These are phyloP conservation scores for Sporisorium scitamineum DNA, from an alignment of 1,284 basidiomycete species.

Conservation along the genomic window DNA sequence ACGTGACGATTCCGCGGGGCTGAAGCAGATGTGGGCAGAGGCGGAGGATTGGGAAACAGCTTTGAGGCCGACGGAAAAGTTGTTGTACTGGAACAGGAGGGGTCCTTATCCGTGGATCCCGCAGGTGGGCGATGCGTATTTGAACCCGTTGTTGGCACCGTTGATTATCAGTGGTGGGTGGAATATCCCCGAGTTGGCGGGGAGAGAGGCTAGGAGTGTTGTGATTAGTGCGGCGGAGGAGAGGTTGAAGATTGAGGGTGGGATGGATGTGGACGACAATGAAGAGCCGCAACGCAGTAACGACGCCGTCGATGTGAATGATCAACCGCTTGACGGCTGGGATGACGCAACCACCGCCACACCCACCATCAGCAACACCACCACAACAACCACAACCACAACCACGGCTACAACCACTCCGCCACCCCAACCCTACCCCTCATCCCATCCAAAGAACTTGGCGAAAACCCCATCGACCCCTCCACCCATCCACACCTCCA, in stretches of 20 bases:
- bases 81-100: slow-evolving; percentile 24
- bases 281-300: background rate
- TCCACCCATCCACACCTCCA: slow-evolving; percentile 20
- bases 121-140: background rate
- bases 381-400: background rate
- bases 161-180: slow-evolving; percentile 20
- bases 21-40: slow-evolving; percentile 39
- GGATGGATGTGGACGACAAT: background rate
- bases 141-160: slow-evolving; percentile 26
- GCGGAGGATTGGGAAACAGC: slow-evolving; percentile 26
- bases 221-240: slow-evolving; percentile 3
- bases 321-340: slow-evolving; percentile 19
- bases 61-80: slow-evolving; percentile 38
- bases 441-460: slow-evolving; percentile 34
- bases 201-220: background rate
- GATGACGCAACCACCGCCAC: background rate
- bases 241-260: background rate
- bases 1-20: background rate
- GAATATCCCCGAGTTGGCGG: slow-evolving; percentile 24
- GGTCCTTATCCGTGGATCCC: slow-evolving; percentile 37
- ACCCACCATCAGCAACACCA: background rate
- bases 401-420: background rate
- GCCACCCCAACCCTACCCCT: slow-evolving; percentile 8
- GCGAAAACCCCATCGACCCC: slow-evolving; percentile 40
- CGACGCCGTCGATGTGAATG: slow-evolving; percentile 12